Evolutionary conservation across 2,329 filamentous ascomycete species (phyloP).

Genomic region (Trichoderma hamatum): DNA sequence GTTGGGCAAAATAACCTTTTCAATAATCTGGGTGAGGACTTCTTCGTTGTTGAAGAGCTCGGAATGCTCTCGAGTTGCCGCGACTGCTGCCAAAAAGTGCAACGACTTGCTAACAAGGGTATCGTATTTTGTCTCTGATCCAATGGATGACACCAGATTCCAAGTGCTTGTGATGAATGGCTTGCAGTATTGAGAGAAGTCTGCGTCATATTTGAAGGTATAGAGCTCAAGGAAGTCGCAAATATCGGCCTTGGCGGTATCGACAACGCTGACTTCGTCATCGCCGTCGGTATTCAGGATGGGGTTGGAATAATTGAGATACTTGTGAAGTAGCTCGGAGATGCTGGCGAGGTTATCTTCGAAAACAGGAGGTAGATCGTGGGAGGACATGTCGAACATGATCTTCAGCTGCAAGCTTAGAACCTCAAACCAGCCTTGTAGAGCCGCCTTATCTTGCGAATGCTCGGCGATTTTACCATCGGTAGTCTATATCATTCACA

Average conservation of each 20-base stretch:
- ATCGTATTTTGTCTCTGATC: conserved; percentile 89
- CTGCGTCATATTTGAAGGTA: conserved; percentile 93
- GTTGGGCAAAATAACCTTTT: conserved; percentile 95
- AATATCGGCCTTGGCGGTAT: conserved; percentile 89
- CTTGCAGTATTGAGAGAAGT: conserved; percentile 77
- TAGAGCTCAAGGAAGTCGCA: conserved; percentile 90
- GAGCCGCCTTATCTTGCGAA: conserved; percentile 70
- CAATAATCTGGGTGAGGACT: conserved; percentile 82
- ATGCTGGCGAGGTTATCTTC: conserved; percentile 84
- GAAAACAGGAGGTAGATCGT: conserved; percentile 92
- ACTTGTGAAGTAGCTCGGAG: conserved; percentile 83
- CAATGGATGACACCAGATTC: conserved; percentile 85
- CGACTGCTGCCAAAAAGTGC: conserved; percentile 90
- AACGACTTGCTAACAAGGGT: conserved; percentile 91
- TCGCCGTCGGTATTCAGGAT: conserved; percentile 84
- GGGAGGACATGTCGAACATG: conserved; percentile 94
- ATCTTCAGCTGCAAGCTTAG: conserved; percentile 89
- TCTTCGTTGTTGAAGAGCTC: conserved; percentile 81
- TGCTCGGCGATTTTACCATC: conserved; percentile 75
- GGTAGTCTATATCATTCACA: conserved; percentile 53
- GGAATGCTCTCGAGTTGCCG: conserved; percentile 76
- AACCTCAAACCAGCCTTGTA: conserved; percentile 80
- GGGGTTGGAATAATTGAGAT: conserved; percentile 86
- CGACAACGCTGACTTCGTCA: conserved; percentile 79
- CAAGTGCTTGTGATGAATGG: conserved; percentile 90